Evolutionary conservation across 2,329 filamentous ascomycete genomes (phyloP).

Genomic region (Aspergillus caelatus): DNA sequence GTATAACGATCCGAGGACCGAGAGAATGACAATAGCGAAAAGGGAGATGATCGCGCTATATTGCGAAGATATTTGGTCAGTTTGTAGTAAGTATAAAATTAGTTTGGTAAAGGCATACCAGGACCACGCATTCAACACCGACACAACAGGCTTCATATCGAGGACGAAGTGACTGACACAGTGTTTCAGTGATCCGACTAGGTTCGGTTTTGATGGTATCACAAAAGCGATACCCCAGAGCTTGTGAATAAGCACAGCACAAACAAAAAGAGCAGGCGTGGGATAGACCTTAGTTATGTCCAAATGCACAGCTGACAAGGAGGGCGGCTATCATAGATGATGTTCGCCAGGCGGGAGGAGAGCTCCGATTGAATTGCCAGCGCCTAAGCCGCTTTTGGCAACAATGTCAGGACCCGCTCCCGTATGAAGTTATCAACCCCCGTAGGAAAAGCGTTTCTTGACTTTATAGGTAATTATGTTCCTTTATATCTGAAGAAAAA

Average conservation of each 20-base stretch:
- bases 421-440: not conserved
- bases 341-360: slow-evolving; percentile 7
- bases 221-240: not conserved
- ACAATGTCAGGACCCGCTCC: not conserved
- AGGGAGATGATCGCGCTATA: slow-evolving; percentile 70
- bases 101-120: slow-evolving; percentile 63
- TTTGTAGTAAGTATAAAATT: not conserved
- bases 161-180: slow-evolving; percentile 20
- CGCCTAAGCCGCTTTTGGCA: slow-evolving; percentile 22
- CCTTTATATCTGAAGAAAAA: no score
- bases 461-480: no score
- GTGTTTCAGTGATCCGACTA: not conserved
- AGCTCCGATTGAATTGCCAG: slow-evolving; percentile 6
- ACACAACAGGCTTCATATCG: slow-evolving; percentile 92
- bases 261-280: not conserved
- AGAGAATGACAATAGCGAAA: slow-evolving; percentile 68
- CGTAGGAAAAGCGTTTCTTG: no score
- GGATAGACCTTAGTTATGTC: not conserved
- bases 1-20: slow-evolving; percentile 72
- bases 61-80: slow-evolving; percentile 15
- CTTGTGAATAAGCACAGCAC: not conserved
- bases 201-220: not conserved
- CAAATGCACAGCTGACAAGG: slow-evolving; percentile 3
- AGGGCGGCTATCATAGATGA: slow-evolving; percentile 6
- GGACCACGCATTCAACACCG: slow-evolving; percentile 90